These are phyloP conservation scores for Geotrichum candidum DNA, from an alignment of 1,139 yeast genomes.

Conservation along the genomic window DNA sequence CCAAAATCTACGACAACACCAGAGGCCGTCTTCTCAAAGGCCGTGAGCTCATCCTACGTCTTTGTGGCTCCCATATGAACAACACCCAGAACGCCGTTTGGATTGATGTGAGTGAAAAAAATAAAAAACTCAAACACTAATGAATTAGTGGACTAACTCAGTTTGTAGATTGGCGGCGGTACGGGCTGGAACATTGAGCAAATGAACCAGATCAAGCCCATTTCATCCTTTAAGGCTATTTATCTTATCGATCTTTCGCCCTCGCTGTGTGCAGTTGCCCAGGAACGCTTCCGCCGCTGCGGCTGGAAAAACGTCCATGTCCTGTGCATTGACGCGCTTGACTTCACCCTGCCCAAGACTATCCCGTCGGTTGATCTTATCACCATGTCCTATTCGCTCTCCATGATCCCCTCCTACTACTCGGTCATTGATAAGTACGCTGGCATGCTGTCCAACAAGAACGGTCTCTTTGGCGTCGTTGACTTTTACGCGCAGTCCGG, in stretches of 20 bases:
- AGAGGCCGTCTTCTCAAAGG: conserved; percentile 63
- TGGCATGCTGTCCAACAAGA: conserved; percentile 43
- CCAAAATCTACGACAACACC: conserved; percentile 66
- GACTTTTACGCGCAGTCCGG: conserved; percentile 74
- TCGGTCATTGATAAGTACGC: conserved; percentile 71
- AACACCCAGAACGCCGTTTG: conserved; percentile 47
- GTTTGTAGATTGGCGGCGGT: conserved; percentile 59
- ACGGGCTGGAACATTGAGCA: conserved; percentile 77
- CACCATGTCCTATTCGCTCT: conserved; percentile 72
- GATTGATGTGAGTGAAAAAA: conserved; percentile 46
- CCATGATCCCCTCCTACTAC: conserved; percentile 80
- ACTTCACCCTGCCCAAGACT: conserved; percentile 45
- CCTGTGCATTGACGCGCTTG: conserved; percentile 69
- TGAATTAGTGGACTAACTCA: background rate
- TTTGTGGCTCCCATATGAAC: conserved; percentile 52
- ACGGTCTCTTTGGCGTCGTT: conserved; percentile 62
- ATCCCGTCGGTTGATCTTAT: conserved; percentile 50
- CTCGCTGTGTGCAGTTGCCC: conserved; percentile 67
- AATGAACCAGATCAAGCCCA: conserved; percentile 54
- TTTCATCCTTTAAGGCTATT: conserved; percentile 54
- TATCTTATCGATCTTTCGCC: conserved; percentile 73
- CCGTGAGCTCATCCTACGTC: conserved; percentile 55
- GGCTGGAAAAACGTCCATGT: conserved; percentile 65
- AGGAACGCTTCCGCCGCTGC: conserved; percentile 47
- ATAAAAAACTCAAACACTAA: background rate